Evolutionary conservation across 441 rosid genomes (phyloP).

Genomic region (Biscutella laevigata): DNA sequence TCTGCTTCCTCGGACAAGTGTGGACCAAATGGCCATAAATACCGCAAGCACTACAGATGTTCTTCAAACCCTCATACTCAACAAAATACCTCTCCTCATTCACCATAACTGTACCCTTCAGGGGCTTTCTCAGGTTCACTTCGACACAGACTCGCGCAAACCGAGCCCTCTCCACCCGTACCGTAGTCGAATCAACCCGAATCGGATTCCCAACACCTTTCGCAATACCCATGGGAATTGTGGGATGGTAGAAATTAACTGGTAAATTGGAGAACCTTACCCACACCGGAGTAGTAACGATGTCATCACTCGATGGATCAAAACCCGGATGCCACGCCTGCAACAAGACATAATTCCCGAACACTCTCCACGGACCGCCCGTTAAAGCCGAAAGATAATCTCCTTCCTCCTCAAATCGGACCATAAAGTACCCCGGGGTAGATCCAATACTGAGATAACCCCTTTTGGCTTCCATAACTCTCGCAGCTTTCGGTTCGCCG

Average conservation of each 20-base stretch:
- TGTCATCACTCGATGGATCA: neutral
- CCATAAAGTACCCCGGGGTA: neutral
- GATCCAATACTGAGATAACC: neutral
- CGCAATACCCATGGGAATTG: neutral
- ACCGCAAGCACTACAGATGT: too few species aligned
- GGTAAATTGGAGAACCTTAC: neutral
- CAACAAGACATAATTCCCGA: neutral
- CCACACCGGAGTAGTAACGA: neutral
- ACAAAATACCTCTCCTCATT: too few species aligned
- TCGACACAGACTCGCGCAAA: too few species aligned
- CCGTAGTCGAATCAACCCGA: neutral
- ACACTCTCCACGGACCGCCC: too few species aligned
- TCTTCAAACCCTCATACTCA: too few species aligned
- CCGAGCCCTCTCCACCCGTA: too few species aligned
- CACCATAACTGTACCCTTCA: too few species aligned
- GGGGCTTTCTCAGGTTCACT: too few species aligned
- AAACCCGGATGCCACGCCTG: neutral
- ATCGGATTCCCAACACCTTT: neutral
- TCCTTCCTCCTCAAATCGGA: neutral
- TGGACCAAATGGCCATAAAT: too few species aligned
- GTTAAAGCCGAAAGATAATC: neutral
- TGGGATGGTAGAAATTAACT: neutral
- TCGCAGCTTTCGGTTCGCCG: too few species aligned
- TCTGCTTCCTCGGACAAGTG: too few species aligned
- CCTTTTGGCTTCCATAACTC: too few species aligned